Base-by-base conservation (phyloP, 495 filamentous ascomycete genomes). In the Acidiella bohemica region DNA sequence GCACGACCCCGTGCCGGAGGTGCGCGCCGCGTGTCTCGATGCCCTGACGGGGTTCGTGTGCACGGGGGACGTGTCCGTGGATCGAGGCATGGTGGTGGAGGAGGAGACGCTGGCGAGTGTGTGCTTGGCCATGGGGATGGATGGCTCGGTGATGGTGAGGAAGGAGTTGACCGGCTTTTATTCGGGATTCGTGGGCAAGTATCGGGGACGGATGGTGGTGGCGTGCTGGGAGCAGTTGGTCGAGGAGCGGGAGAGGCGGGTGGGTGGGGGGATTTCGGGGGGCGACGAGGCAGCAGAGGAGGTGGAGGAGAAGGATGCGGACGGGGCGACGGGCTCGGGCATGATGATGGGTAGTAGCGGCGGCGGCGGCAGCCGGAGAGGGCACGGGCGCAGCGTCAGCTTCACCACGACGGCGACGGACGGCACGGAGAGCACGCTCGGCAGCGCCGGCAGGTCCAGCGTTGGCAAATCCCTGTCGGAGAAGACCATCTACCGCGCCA, bases 131-230 rank as follows among this genome's bases (percentile, higher is more conserved):
- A 87, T 96, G 78, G 73, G 81, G 17, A 77, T 81, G 5, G 90
- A 99, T 62, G 87, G 86, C 11, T 93, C 81, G 53, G 83, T 81
- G 22, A 76, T 95, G 58, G 90, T 99, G 17, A 74, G 90, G 12
- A 93, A 84, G 53, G 90, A 99, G 51, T 64, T 96, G 9, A 63
- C 94, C 2, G 80, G 95, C 26, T 96, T 94, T 66, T 83, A 93
- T 51, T 94, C 88, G 0, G 77, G 79, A 8, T 94, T 95, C 46
- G 80, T 94, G 24, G 72, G 80, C 43, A 76, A 88, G 23, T 94
- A 95, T 53, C 80, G 93, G 64, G 82, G 76, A 56, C 90, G 90
- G 50, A 92, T 99, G 51, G 49, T 92, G 33, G 86, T 96, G 16
- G 78, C 82, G 8, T 88, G 92, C 5, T 95, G 81, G 53, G 90